phyloP scores from a whole-genome alignment of 805 yeast species.

The Debaryomyces prosopidis region DNA sequence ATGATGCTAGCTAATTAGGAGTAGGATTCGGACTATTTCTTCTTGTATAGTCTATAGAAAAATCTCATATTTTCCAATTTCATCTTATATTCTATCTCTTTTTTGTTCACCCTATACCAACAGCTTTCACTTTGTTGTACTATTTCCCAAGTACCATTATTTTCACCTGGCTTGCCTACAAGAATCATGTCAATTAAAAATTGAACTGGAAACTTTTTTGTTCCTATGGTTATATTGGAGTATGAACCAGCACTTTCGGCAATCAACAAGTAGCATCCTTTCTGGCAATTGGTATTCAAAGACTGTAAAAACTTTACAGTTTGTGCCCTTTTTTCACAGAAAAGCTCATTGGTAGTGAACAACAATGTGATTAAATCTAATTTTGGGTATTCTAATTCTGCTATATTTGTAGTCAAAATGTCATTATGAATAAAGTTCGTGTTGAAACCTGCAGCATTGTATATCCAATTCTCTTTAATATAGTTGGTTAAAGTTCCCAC shows the following conservation, averaged over 20 bases:
- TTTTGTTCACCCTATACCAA: slow-evolving; percentile 68
- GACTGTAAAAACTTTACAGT: slow-evolving; percentile 60
- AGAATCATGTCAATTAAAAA: slow-evolving; percentile 74
- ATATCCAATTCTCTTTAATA: slow-evolving; percentile 56
- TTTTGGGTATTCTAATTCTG: slow-evolving; percentile 5
- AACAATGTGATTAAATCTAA: slow-evolving; percentile 64
- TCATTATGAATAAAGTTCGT: slow-evolving; percentile 32
- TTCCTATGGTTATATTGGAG: slow-evolving; percentile 75
- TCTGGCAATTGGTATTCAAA: slow-evolving; percentile 49
- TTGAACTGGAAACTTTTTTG: slow-evolving; percentile 78
- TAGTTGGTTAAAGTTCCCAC: slow-evolving; percentile 44
- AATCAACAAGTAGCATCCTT: slow-evolving; percentile 63
- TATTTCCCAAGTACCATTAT: slow-evolving; percentile 63
- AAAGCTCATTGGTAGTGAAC: slow-evolving; percentile 87
- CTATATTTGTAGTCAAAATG: slow-evolving; percentile 20
- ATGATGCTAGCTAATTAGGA: slow-evolving; percentile 15
- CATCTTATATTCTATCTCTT: slow-evolving; percentile 55
- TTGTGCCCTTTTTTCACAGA: slow-evolving; percentile 62
- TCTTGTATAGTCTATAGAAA: slow-evolving; percentile 72
- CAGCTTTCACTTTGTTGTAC: slow-evolving; percentile 68
- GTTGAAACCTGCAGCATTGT: slow-evolving; percentile 28
- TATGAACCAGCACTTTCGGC: slow-evolving; percentile 91
- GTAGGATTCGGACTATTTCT: slow-evolving; percentile 33
- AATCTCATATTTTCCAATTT: slow-evolving; percentile 87
- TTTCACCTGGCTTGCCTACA: slow-evolving; percentile 46